These are phyloP conservation scores for Penicillium oxalicum DNA, from an alignment of 2,329 filamentous ascomycete species.

Conservation along the genomic window DNA sequence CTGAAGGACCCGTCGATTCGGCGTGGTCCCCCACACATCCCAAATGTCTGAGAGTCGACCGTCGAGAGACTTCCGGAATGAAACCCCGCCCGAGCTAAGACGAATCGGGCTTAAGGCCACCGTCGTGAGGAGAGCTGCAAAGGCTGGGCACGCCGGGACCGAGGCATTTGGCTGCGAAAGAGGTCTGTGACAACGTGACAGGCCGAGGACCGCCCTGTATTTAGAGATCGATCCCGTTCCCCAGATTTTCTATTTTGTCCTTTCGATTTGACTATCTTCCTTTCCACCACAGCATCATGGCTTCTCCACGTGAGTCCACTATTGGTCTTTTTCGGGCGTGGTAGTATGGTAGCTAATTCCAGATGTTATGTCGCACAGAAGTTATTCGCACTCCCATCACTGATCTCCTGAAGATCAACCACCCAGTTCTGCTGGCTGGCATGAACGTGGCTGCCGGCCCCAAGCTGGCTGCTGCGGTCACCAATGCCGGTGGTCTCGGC, in stretches of 20 bases:
- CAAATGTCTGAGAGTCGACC: not conserved
- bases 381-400: conserved; percentile 86
- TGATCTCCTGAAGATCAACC: conserved; percentile 96
- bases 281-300: conserved; percentile 48
- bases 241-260: conserved; percentile 14
- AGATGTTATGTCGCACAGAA: conserved; percentile 47
- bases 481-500: conserved; percentile 92
- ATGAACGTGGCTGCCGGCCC: conserved; percentile 99
- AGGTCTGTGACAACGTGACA: conserved; percentile 3
- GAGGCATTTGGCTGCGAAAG: not conserved
- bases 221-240: conserved; percentile 15
- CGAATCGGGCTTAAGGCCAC: not conserved
- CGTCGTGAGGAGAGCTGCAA: not conserved
- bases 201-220: conserved; percentile 11
- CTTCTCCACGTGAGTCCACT: conserved; percentile 66
- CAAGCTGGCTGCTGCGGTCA: conserved; percentile 91
- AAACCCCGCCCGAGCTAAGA: not conserved
- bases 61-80: not conserved
- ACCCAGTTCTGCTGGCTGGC: conserved; percentile 89
- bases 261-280: conserved; percentile 3
- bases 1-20: too few relatives aligned
- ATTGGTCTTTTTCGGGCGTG: too few relatives aligned
- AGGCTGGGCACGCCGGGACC: not conserved
- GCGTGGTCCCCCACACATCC: too few relatives aligned
- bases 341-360: too few relatives aligned